Percentiles rank a stretch among this genome's conserved stretches.
phyloP scores from a whole-genome alignment of 140 eudicot species.

The Oenanthe javanica region DNA sequence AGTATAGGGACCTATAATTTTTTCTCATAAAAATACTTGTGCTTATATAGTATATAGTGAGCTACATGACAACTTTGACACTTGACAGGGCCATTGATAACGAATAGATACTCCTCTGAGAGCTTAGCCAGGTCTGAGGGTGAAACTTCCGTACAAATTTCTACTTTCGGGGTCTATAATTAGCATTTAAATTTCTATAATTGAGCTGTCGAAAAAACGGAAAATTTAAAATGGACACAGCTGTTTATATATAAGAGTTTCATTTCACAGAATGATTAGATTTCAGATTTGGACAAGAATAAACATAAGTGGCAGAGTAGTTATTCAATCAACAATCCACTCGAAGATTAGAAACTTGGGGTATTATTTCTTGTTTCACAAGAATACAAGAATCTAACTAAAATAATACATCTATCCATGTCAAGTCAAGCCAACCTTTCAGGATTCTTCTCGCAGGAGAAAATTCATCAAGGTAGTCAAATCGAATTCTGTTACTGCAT shows the following conservation, averaged over 20 bases:
- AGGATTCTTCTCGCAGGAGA: neutral
- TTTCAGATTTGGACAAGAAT: neutral
- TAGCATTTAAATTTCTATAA: neutral
- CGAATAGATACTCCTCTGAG: neutral
- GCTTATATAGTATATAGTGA: conserved; percentile 1
- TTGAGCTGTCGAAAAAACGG: neutral
- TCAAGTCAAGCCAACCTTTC: conserved; percentile 7
- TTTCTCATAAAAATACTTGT: conserved; percentile 12
- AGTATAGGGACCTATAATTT: conserved; percentile 16
- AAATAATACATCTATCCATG: neutral
- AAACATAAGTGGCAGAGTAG: neutral
- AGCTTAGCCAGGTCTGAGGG: neutral
- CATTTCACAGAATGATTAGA: neutral
- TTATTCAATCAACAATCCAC: neutral
- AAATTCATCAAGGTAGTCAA: conserved; percentile 22
- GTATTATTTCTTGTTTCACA: conserved; percentile 16
- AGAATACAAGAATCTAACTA: conserved; percentile 13
- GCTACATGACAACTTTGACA: neutral
- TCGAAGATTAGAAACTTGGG: neutral
- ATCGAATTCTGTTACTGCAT: neutral
- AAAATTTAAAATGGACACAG: neutral
- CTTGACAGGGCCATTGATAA: neutral
- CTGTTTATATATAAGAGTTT: neutral
- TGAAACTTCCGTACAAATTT: neutral
- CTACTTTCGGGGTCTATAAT: neutral